Evolutionary conservation across 208 protist species (phyloP).

Genomic region (Trichomonas vaginalis): DNA sequence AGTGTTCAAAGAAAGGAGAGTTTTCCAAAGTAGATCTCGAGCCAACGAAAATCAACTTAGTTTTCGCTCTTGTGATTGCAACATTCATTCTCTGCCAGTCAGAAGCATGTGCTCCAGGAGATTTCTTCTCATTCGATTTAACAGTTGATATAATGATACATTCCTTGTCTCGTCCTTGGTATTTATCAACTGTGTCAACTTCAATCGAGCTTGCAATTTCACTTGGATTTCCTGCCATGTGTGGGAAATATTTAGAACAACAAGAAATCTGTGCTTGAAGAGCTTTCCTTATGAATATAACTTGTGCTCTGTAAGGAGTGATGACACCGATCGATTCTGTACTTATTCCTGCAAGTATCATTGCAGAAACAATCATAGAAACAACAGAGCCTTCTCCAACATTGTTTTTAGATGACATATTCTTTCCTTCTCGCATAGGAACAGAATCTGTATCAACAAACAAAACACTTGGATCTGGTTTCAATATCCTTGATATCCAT

Average conservation of each 20-base stretch:
- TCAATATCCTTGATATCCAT: background rate
- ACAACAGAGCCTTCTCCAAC: background rate
- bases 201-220: background rate
- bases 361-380: background rate
- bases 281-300: slow-evolving; percentile 14
- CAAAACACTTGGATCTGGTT: background rate
- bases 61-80: slow-evolving; percentile 62
- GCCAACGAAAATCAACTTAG: slow-evolving; percentile 61
- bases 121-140: background rate
- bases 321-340: slow-evolving; percentile 29
- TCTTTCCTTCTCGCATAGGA: background rate
- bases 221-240: background rate
- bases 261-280: background rate
- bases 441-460: slow-evolving; percentile 25
- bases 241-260: background rate
- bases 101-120: background rate
- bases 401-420: background rate
- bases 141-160: background rate
- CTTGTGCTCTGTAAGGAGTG: slow-evolving; percentile 32
- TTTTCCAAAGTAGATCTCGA: slow-evolving; percentile 25
- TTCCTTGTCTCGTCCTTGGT: slow-evolving; percentile 42
- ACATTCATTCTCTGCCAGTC: slow-evolving; percentile 71
- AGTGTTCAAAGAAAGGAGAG: slow-evolving; percentile 11
- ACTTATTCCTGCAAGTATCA: background rate
- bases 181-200: slow-evolving; percentile 41